phyloP scores from a whole-genome alignment of 2,329 filamentous ascomycete species.

The Metarhizium humberi region DNA sequence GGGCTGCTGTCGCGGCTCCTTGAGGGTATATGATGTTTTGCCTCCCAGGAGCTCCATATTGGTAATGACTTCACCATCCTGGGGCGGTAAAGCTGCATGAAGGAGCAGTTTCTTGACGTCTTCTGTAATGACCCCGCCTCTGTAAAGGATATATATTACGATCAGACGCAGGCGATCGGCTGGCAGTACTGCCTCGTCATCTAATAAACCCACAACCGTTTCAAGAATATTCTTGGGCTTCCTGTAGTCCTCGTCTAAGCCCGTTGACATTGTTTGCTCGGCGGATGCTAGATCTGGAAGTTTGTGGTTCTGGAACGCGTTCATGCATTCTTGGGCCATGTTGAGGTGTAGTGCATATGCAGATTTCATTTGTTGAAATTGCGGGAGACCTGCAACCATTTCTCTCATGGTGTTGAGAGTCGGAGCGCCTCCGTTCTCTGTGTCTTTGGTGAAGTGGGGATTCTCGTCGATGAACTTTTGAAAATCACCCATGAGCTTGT shows the following conservation, averaged over 20 bases:
- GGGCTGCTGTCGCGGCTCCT: conserved; percentile 60
- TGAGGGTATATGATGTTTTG: conserved; percentile 57
- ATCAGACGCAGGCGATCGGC: conserved; percentile 78
- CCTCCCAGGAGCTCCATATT: conserved; percentile 80
- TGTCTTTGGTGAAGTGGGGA: conserved; percentile 75
- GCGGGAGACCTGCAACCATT: conserved; percentile 89
- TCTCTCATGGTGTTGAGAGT: conserved; percentile 89
- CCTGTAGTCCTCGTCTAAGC: conserved; percentile 82
- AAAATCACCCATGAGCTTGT: conserved; percentile 87
- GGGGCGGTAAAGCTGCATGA: conserved; percentile 68
- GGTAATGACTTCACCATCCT: conserved; percentile 61
- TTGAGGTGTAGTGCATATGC: conserved; percentile 88
- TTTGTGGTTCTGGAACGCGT: conserved; percentile 76
- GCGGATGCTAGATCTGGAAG: conserved; percentile 77
- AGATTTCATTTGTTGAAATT: conserved; percentile 94
- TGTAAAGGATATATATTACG: conserved; percentile 75
- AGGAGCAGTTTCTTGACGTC: conserved; percentile 78
- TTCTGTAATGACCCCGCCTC: conserved; percentile 72
- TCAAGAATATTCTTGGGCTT: conserved; percentile 86
- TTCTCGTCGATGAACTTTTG: conserved; percentile 86
- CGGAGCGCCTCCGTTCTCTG: conserved; percentile 49
- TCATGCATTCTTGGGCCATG: conserved; percentile 98
- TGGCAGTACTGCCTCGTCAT: conserved; percentile 65
- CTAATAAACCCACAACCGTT: conserved; percentile 76
- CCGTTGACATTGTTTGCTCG: conserved; percentile 87